Base-by-base conservation (phyloP, 495 filamentous ascomycete genomes). In the Glonium stellatum region DNA sequence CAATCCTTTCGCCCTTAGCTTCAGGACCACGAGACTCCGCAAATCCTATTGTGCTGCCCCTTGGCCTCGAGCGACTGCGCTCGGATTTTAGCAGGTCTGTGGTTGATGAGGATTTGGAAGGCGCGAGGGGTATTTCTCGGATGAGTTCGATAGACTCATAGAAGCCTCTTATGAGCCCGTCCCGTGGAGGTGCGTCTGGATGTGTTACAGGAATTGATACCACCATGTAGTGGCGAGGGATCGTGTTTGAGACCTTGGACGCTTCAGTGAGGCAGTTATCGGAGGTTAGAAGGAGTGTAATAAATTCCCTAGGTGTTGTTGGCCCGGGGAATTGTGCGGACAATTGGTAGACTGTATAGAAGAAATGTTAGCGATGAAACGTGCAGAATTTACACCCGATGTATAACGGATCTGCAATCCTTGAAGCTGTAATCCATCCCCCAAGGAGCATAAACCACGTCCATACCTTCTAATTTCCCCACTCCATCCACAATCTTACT, bases 141-240 rank as follows among this genome's bases (percentile, higher is more conserved):
- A 97, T 88, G 56, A 96, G 80, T 71, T 97, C 92, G 22, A 97
- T 86, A 13, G 87, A 91, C 75, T 97, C 92, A 72, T 96, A 97
- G 58, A 86, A 77, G 0, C 92, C 93, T 15, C 91, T 78, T 55
- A 95, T 85, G 65, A 87, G 90, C 9, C 87, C 86, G 58, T 82
- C 70, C 19, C 84, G 77, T 12, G 78, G 78, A 4, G 84, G 84
- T 19, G 84, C 85, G 58, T 88, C 85, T 0, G 84, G 83, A 73
- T 96, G 92, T 27, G 74, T 73, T 68, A 88, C 86, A 0, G 93
- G 93, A 69, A 84, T 87, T 13, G 91, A 96, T 5, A 96, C 82
- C 60, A 96, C 81, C 78, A 95, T 89, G 70, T 83, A 96, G 68
- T 87, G 86, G 58, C 84, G 78, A 22, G 79, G 80, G 27, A 71